Evolutionary conservation across 208 protist species (phyloP).

Genomic region (Leishmania arabica): DNA sequence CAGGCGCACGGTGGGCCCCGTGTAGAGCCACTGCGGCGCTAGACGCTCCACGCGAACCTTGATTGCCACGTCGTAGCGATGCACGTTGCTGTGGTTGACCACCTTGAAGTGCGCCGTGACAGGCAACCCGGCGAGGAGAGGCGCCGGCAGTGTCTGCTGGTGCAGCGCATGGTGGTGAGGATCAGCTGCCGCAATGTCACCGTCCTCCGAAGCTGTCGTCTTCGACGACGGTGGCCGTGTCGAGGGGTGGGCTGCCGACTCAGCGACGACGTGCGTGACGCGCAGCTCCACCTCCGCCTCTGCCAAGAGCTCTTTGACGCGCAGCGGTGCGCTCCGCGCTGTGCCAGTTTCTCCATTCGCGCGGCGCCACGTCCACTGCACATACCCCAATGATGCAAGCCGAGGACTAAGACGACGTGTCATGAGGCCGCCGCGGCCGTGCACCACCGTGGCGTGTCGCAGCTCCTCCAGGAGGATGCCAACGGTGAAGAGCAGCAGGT

Average conservation of each 20-base stretch:
- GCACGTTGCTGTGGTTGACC: slow-evolving; percentile 33
- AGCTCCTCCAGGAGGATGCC: slow-evolving; percentile 34
- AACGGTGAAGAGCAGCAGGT: slow-evolving; percentile 37
- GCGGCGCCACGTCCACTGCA: slow-evolving; percentile 57
- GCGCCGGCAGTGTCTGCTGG: neutral
- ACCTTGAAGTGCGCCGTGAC: slow-evolving; percentile 39
- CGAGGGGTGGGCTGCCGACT: neutral
- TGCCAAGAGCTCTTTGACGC: slow-evolving; percentile 26
- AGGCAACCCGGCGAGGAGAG: slow-evolving; percentile 27
- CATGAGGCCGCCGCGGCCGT: slow-evolving; percentile 20
- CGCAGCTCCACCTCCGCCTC: slow-evolving; percentile 42
- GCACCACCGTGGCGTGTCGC: slow-evolving; percentile 32
- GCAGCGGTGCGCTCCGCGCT: slow-evolving; percentile 37
- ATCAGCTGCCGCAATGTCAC: neutral
- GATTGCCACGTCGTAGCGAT: slow-evolving; percentile 46
- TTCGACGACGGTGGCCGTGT: neutral
- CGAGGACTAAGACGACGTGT: slow-evolving; percentile 15
- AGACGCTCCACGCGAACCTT: slow-evolving; percentile 71
- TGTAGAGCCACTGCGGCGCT: slow-evolving; percentile 65
- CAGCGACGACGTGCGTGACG: slow-evolving; percentile 5
- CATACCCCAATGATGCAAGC: slow-evolving; percentile 46
- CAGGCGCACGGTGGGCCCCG: slow-evolving; percentile 48
- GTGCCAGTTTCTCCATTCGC: slow-evolving; percentile 57
- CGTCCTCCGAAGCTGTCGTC: neutral
- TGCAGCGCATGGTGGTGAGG: neutral